These are phyloP conservation scores for Penicillium longicatenatum DNA, from an alignment of 495 filamentous ascomycete species.

Conservation along the genomic window DNA sequence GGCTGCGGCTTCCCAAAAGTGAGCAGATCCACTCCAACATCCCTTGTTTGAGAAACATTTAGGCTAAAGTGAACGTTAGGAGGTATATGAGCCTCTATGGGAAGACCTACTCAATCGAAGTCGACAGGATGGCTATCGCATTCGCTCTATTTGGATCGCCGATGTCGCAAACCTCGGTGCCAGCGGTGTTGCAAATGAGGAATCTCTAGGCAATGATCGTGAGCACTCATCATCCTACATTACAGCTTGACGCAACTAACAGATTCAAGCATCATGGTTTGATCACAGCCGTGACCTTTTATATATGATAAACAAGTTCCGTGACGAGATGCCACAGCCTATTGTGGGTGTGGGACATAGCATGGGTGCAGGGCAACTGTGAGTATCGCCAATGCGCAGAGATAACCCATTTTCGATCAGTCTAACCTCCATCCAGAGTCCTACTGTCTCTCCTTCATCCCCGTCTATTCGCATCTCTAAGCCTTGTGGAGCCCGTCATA, in stretches of 20 bases:
- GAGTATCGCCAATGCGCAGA: constrained; percentile 39
- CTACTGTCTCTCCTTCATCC: constrained; percentile 57
- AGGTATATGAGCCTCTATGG: constrained; percentile 80
- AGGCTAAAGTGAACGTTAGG: constrained; percentile 45
- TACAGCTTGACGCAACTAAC: not conserved
- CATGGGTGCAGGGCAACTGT: constrained; percentile 74
- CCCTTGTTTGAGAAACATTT: not conserved
- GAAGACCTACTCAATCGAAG: constrained; percentile 56
- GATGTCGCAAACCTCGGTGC: constrained; percentile 67
- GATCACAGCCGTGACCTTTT: constrained; percentile 87
- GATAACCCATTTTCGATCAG: not conserved
- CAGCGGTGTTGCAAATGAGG: constrained; percentile 64
- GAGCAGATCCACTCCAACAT: constrained; percentile 2
- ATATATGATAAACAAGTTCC: constrained; percentile 84
- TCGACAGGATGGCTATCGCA: constrained; percentile 50
- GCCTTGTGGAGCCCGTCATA: constrained; percentile 82
- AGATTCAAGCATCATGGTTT: constrained; percentile 68
- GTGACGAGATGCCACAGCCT: constrained; percentile 79
- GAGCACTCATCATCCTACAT: constrained; percentile 22
- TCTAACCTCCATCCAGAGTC: not conserved
- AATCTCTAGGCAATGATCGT: constrained; percentile 72
- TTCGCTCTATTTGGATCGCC: constrained; percentile 69
- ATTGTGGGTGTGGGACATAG: constrained; percentile 88
- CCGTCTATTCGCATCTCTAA: constrained; percentile 71
- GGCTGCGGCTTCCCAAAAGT: constrained; percentile 90